Evolutionary conservation across 2,329 filamentous ascomycete genomes (phyloP), one percentile per base, ranked within the genome.

Genomic region (Neospermospora avenae): DNA sequence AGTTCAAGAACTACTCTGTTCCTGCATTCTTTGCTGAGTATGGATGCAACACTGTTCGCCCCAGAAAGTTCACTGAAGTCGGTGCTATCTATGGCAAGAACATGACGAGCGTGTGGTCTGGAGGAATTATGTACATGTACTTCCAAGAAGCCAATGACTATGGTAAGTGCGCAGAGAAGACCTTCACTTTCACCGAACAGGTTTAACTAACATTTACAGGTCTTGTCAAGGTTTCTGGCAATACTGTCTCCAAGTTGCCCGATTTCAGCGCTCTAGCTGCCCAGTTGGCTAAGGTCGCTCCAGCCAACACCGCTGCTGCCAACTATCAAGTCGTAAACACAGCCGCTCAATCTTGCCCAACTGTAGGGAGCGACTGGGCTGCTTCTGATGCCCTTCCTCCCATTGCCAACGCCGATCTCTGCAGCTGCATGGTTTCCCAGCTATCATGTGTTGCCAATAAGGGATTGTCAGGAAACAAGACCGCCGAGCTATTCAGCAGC

Each of bases 11-110:
- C 74, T 99, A 95, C 82, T 91, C 90, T 10, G 91, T 98, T 3
- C 95, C 95, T 49, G 90, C 92, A 71, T 99, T 99, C 87, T 97
- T 99, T 75, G 95, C 95, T 67, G 95, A 99, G 79, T 99, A 99
- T 73, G 95, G 95, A 69, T 99, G 95, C 87, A 98, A 96, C 79
- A 80, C 81, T 77, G 73, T 76, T 45, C 71, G 74, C 59, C 84
- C 84, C 58, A 91, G 95, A 77, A 81, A 83, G 63, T 99, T 96
- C 78, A 84, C 89, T 62, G 96, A 99, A 75, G 93, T 96, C 45
- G 80, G 78, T 46, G 88, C 89, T 57, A 85, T 99, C 10, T 99
- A 90, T 77, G 86, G 87, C 56, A 73, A 81, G 61, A 74, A 92
- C 62, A 99, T 99, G 95, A 89, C 86, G 28, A 76, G 77, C 10